A percentile compares a stretch with the other conserved stretches of the same genome.
These are phyloP conservation scores for Calonectria ilicicola DNA, from an alignment of 2,329 filamentous ascomycete species.

Conservation along the genomic window DNA sequence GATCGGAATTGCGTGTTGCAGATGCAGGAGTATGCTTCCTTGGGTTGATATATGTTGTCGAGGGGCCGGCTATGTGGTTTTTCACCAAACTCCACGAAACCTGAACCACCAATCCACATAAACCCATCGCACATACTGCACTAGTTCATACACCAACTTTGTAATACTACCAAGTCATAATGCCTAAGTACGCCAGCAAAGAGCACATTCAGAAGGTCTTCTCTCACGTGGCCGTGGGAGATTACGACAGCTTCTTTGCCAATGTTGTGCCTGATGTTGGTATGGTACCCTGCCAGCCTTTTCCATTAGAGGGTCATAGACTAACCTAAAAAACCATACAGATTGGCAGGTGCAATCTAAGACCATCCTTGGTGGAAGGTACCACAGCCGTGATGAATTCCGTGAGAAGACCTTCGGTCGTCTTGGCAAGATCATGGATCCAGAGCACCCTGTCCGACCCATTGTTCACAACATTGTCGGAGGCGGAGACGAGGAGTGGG, in stretches of 20 bases:
- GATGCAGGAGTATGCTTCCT: neutral
- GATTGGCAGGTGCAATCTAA: neutral
- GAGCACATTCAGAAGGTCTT: conserved; percentile 4
- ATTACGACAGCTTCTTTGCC: conserved; percentile 11
- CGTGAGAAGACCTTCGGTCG: conserved; percentile 10
- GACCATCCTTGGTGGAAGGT: neutral
- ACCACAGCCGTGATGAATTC: conserved; percentile 4
- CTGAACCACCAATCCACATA: neutral
- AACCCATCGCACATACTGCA: neutral
- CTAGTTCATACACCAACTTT: neutral
- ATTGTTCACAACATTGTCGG: conserved; percentile 1
- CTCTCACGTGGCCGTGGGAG: neutral
- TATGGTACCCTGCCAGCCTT: neutral
- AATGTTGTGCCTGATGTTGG: neutral
- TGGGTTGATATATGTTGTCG: neutral
- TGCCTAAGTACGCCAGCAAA: conserved; percentile 5
- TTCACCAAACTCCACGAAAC: neutral
- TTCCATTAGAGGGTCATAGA: neutral
- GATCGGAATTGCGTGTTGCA: neutral
- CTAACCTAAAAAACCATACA: neutral
- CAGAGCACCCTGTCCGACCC: neutral
- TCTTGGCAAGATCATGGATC: conserved; percentile 4
- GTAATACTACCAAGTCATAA: neutral
- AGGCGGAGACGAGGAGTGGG: neutral
- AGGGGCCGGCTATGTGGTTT: neutral